Evolutionary conservation across 495 filamentous ascomycete species (phyloP).

Genomic region (Staphylotrichum tortipilum): DNA sequence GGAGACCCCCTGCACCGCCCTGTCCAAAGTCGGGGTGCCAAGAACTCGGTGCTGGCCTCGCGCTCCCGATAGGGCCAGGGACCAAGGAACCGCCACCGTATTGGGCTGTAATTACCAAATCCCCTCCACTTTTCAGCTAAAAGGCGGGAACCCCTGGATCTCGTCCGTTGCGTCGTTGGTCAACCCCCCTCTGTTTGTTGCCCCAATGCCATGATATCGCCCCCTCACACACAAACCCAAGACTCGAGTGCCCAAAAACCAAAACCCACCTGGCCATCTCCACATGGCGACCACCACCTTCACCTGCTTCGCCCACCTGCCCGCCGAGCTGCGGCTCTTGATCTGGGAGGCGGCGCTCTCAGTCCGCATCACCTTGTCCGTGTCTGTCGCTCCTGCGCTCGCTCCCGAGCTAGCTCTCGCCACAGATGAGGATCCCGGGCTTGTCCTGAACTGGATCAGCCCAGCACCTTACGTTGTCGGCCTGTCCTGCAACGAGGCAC

Average conservation of each 20-base stretch:
- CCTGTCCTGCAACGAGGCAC: neutral
- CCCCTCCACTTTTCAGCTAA: neutral
- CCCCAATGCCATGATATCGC: no score
- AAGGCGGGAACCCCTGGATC: no score
- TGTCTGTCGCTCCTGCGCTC: no score
- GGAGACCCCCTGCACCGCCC: neutral
- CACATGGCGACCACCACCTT: neutral
- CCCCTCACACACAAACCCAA: no score
- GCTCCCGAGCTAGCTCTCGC: no score
- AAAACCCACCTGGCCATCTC: neutral
- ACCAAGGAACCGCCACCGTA: no score
- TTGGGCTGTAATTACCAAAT: neutral
- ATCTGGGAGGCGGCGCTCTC: neutral
- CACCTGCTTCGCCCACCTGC: neutral
- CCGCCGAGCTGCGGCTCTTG: neutral
- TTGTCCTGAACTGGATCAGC: neutral
- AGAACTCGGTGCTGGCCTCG: neutral
- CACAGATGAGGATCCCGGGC: no score
- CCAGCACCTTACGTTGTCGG: neutral
- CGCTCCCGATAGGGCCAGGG: conserved; percentile 2
- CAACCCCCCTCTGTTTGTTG: no score
- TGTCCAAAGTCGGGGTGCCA: neutral
- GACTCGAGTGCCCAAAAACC: no score
- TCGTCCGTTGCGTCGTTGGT: no score
- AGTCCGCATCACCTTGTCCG: neutral